Evolutionary conservation across 768 basidiomycete genomes (phyloP).

Genomic region (Boletales sp.): DNA sequence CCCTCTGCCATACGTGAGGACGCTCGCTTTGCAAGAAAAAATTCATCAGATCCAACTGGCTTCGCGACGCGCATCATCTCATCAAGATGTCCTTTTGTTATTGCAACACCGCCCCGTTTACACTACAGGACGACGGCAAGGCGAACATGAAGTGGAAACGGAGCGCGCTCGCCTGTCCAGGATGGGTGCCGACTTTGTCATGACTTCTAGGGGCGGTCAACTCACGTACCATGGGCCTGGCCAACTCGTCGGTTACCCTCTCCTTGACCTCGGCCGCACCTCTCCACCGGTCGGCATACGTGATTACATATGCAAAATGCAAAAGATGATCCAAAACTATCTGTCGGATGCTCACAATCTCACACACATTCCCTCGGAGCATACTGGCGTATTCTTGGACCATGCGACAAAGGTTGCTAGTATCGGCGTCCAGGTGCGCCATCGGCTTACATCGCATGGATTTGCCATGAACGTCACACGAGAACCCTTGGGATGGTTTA

Average conservation of each 20-base stretch:
- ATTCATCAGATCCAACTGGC: conserved; percentile 65
- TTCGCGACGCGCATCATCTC: conserved; percentile 44
- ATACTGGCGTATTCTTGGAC: conserved; percentile 89
- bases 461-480: conserved; percentile 88
- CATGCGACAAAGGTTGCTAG: conserved; percentile 84
- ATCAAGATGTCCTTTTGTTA: conserved; percentile 67
- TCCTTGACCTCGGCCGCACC: conserved; percentile 84
- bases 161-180: conserved; percentile 64
- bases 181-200: conserved; percentile 85
- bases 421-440: conserved; percentile 94
- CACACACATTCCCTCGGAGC: conserved; percentile 56
- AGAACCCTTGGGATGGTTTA: conserved; percentile 84
- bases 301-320: conserved; percentile 83
- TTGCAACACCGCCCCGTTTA: conserved; percentile 93
- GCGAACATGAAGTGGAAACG: conserved; percentile 49
- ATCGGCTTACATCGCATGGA: conserved; percentile 92
- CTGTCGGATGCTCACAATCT: conserved; percentile 60
- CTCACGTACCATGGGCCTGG: conserved; percentile 98
- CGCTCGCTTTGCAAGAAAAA: conserved; percentile 67
- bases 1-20: conserved; percentile 74
- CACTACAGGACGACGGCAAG: conserved; percentile 89
- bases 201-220: conserved; percentile 84
- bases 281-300: conserved; percentile 68
- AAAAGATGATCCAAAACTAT: conserved; percentile 64
- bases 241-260: conserved; percentile 93